A percentile compares a stretch with the other conserved stretches of the same genome.
These are phyloP conservation scores for Backusella mclennaniae DNA, from an alignment of 192 early-diverging fungal species.

Conservation along the genomic window DNA sequence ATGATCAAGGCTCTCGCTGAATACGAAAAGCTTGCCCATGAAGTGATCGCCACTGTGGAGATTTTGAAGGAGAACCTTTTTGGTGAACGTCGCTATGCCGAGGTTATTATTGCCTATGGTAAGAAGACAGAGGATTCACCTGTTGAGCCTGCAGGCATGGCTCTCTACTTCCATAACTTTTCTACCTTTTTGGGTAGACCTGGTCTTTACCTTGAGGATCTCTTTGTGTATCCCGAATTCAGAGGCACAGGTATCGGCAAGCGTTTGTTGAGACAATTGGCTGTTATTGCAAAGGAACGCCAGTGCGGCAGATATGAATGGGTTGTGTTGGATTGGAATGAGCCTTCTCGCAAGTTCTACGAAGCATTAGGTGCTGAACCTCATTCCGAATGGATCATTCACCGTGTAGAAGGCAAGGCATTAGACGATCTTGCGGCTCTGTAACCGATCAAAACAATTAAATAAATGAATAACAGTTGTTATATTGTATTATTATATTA, in stretches of 20 bases:
- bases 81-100: slow-evolving; percentile 58
- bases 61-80: slow-evolving; percentile 64
- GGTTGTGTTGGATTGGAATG: slow-evolving; percentile 85
- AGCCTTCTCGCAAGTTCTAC: slow-evolving; percentile 78
- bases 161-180: slow-evolving; percentile 86
- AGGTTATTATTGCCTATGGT: slow-evolving; percentile 66
- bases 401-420: slow-evolving; percentile 62
- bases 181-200: slow-evolving; percentile 70
- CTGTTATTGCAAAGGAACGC: slow-evolving; percentile 57
- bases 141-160: slow-evolving; percentile 66
- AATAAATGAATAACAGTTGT: neutral
- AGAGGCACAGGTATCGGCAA: slow-evolving; percentile 71
- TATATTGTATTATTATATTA: neutral
- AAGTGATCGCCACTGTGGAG: slow-evolving; percentile 70
- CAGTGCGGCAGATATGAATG: slow-evolving; percentile 82
- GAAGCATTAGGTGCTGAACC: slow-evolving; percentile 63
- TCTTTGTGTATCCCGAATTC: slow-evolving; percentile 65
- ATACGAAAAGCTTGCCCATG: slow-evolving; percentile 73
- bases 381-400: slow-evolving; percentile 75
- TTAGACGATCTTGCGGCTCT: slow-evolving; percentile 51
- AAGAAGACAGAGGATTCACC: slow-evolving; percentile 21
- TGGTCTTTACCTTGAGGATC: slow-evolving; percentile 86
- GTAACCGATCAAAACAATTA: slow-evolving; percentile 13
- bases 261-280: slow-evolving; percentile 65
- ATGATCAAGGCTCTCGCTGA: slow-evolving; percentile 75